Evolutionary conservation across 805 yeast genomes (phyloP), one percentile per base, ranked within the genome.

Genomic region (Barnettozyma sucrosica): DNA sequence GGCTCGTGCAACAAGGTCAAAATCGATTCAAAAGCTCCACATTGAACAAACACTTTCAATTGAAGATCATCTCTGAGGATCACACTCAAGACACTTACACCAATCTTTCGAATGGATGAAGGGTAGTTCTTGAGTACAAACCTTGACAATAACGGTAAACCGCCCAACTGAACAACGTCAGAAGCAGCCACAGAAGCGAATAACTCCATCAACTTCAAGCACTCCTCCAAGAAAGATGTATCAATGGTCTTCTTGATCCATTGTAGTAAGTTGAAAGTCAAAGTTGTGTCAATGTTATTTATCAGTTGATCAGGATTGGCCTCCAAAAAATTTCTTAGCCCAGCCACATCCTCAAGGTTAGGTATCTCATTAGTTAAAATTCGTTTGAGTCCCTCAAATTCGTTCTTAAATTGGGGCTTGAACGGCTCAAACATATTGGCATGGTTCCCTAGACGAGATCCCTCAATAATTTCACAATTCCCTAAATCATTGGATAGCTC

Each of bases 1-100:
- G 73, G 75, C 45, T 71, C 79, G 47, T 74, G 76, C 3, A 74
- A 64, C 43, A 75, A 66, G 36, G 68, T 66, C 3, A 76, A 56
- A 19, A 70, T 55, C 4, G 67, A 63, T 33, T 67, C 64, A 20
- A 75, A 55, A 0, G 77, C 77, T 4, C 80, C 80, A 44, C 71
- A 63, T 3, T 76, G 69, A 5, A 74, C 65, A 50, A 74, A 71
- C 66, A 67, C 63, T 4, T 68, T 59, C 11, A 73, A 50, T 2
- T 73, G 68, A 21, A 52, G 55, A 14, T 66, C 68, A 9, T 56
- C 52, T n/a, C 60, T 53, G 21, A 72, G 48, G 1, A 55, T 16
- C 2, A 13, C 1, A 1, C n/a, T 20, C 7, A 59, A 43, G 2
- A 57, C n/a, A 4, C 38, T 43, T 6, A 48, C 45, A 3, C 52